Evolutionary conservation across 2,329 filamentous ascomycete genomes (phyloP), one percentile per base, ranked within the genome.

Genomic region (Xylariales sp.): DNA sequence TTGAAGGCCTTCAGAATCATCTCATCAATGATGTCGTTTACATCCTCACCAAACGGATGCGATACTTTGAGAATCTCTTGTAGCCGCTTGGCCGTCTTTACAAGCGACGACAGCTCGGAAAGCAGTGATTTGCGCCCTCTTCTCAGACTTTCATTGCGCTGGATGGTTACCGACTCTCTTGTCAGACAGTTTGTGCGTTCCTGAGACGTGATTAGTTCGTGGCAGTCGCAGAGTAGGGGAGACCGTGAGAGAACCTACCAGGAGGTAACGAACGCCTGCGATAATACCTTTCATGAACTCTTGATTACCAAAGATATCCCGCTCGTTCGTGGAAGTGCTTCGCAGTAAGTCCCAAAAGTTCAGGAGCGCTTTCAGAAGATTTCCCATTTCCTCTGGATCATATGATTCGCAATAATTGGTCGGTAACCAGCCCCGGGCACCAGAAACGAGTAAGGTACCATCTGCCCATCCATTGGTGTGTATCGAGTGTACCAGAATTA

Each of bases 391-490:
- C 16, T 88, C 80, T 33, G 91, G 88, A 51, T 96, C 88, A 61
- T 96, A 98, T 8, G 88, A 78, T 60, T 96, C 90, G 69, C 93
- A 98, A 62, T 97, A 98, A 64, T 98, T 98, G 7, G 93, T 98
- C 3, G 93, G 93, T 46, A 98, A 71, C 93, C 93, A 98, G 48
- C 93, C 93, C 52, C 93, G 78, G 38, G 86, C 85, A 19, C 91
- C 91, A 3, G 89, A 88, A 18, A 84, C 77, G 46, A 98, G 68
- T 29, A 96, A 71, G 1, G 93, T 98, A 38, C 93, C 93, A 62
- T 98, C 93, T 22, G 93, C 93, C 93, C 93, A 98, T 52, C 93
- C 93, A 68, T 97, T 98, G 46, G 88, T 93, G 64, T 98, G 93
- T 51, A 97, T 87, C 4, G 93, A 96, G 63, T 98, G 93, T 16